Evolutionary conservation across 2,329 filamentous ascomycete species (phyloP), one percentile per base, ranked within the genome.

Genomic region (Fusarium nematophilum): DNA sequence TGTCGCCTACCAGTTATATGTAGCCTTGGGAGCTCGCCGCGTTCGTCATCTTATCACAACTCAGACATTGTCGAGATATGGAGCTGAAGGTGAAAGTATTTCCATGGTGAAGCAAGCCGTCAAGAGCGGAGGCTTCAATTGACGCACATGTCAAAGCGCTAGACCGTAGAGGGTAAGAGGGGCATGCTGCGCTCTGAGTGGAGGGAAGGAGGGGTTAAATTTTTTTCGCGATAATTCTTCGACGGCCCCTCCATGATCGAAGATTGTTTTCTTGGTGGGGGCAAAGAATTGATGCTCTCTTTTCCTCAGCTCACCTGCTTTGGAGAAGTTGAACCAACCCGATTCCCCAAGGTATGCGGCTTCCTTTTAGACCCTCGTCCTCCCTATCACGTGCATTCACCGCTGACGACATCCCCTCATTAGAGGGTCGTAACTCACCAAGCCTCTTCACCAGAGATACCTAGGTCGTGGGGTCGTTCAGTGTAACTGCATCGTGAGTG

Each of bases 151-250:
- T 33, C 27, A 27, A 14, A 2, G 21, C 54, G 57, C 72, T 74
- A 75, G 59, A 23, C 72, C 60, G 3, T 14, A 69, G 45, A 6
- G 9, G 54, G 73, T 65, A 74, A 65, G 73, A 73, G 72, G 73
- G 72, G 72, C 62, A 70, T n/a, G 29, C 26, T 11, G 49, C 26
- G 38, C 53, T 39, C 53, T 62, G 39, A 65, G 29, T 65, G 62
- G 62, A 54, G 36, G 30, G 59, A 48, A 53, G 31, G 64, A 65
- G 64, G 64, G 63, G 64, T 56, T 57, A 57, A 43, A 66, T 67
- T 70, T 67, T 36, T 47, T 57, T 53, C 55, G 55, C 58, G 62
- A 65, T 58, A 65, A 65, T 63, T 58, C 52, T 55, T 50, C 39
- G 50, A 59, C 45, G 40, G 62, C 63, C 65, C 65, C 66, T 68